phyloP scores from a whole-genome alignment of 2,329 filamentous ascomycete species.

The Colletotrichum musae region DNA sequence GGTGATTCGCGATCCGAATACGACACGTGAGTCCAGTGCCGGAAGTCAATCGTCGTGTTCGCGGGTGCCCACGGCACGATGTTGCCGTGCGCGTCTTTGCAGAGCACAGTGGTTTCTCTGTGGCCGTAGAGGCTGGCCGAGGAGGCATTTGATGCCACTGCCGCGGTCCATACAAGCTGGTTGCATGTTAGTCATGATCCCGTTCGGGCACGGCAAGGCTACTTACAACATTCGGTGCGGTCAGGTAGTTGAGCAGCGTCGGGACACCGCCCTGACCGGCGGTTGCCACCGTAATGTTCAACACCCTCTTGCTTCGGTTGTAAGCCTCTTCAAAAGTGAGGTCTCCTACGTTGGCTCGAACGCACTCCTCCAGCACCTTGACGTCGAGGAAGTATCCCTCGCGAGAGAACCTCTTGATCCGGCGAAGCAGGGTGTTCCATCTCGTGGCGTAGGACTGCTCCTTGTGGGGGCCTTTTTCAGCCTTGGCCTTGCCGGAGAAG shows the following conservation, averaged over 20 bases:
- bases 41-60: constrained; percentile 70
- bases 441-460: constrained; percentile 58
- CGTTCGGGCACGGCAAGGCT: neutral
- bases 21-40: constrained; percentile 76
- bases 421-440: constrained; percentile 74
- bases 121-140: constrained; percentile 76
- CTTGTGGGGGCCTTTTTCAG: constrained; percentile 49
- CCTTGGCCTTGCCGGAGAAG: constrained; percentile 64
- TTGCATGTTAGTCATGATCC: constrained; percentile 30
- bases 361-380: constrained; percentile 84
- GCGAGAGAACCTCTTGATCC: constrained; percentile 76
- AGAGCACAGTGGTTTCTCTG: constrained; percentile 76
- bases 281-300: constrained; percentile 93
- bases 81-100: constrained; percentile 81
- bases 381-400: constrained; percentile 90
- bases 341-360: constrained; percentile 88
- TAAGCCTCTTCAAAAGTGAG: constrained; percentile 96
- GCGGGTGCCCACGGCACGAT: constrained; percentile 82
- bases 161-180: constrained; percentile 84
- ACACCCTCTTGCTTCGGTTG: constrained; percentile 83
- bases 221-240: constrained; percentile 91
- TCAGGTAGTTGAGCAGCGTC: constrained; percentile 91
- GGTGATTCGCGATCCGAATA: constrained; percentile 76
- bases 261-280: constrained; percentile 82
- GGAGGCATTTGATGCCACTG: constrained; percentile 81